Evolutionary conservation across 805 yeast genomes (phyloP).

Genomic region (Starmerella gropengiesseri): DNA sequence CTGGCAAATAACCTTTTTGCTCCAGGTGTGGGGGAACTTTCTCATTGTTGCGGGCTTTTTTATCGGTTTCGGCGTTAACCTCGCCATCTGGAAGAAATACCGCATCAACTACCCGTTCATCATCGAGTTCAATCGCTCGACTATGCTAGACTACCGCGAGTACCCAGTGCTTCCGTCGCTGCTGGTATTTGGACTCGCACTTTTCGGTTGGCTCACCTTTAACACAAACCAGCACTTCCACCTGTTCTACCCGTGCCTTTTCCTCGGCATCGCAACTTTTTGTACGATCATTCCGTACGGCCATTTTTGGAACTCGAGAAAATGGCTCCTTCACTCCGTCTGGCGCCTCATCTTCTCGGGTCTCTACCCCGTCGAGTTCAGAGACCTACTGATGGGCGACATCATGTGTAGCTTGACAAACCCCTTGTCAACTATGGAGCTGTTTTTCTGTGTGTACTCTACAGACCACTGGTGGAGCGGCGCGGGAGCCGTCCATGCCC

Average conservation of each 20-base stretch:
- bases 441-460: constrained; percentile 74
- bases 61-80: constrained; percentile 54
- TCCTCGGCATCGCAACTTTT: constrained; percentile 42
- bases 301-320: constrained; percentile 50
- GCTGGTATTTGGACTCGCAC: constrained; percentile 43
- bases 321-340: constrained; percentile 62
- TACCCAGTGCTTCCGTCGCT: constrained; percentile 54
- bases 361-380: constrained; percentile 85
- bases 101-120: constrained; percentile 86
- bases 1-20: constrained; percentile 46
- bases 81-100: constrained; percentile 58
- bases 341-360: constrained; percentile 74
- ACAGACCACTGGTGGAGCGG: constrained; percentile 49
- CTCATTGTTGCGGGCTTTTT: constrained; percentile 52
- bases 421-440: constrained; percentile 71
- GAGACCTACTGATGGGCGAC: constrained; percentile 90
- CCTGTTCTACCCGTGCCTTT: constrained; percentile 71
- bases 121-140: constrained; percentile 70
- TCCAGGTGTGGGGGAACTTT: constrained; percentile 93
- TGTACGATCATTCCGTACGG: constrained; percentile 53
- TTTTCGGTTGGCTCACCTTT: constrained; percentile 70
- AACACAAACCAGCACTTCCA: constrained; percentile 48
- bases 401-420: constrained; percentile 81
- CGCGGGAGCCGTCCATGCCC: constrained; percentile 18
- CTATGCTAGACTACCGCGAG: constrained; percentile 55